Percentiles rank a stretch among this genome's conserved stretches.
Evolutionary conservation across 1,284 basidiomycete species (phyloP).

Genomic region (Grifola frondosa): DNA sequence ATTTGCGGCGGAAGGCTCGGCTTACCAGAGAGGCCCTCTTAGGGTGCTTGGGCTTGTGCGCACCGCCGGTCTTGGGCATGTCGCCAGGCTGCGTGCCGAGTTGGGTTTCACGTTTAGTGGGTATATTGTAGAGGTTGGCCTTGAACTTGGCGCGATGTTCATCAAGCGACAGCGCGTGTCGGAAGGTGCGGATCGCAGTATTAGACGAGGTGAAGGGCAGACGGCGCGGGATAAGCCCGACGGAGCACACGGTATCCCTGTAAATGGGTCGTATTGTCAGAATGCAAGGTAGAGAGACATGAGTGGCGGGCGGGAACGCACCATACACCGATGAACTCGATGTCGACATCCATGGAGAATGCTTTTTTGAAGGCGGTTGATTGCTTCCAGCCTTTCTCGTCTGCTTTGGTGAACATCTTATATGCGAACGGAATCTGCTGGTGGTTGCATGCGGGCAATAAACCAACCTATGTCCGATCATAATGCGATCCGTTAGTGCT

Average conservation of each 20-base stretch:
- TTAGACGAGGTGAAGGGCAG: constrained; percentile 62
- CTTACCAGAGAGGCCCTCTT: no score
- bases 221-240: constrained; percentile 43
- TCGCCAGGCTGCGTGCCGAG: constrained; percentile 46
- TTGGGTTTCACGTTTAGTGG: constrained; percentile 18
- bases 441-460: constrained; percentile 52
- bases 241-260: constrained; percentile 50
- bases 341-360: constrained; percentile 46
- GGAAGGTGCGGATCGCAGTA: constrained; percentile 55
- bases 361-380: constrained; percentile 42
- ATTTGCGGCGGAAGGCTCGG: no score
- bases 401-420: constrained; percentile 38
- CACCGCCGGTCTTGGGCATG: constrained; percentile 38
- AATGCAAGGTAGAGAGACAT: background rate
- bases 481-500: no score
- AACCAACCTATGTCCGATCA: constrained; percentile 47
- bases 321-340: constrained; percentile 57
- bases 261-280: background rate
- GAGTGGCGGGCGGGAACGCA: constrained; percentile 25
- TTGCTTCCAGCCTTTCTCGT: constrained; percentile 33
- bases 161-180: constrained; percentile 68
- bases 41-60: background rate
- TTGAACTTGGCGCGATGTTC: constrained; percentile 67
- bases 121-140: constrained; percentile 39
- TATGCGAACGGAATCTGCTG: constrained; percentile 49